Evolutionary conservation across 208 protist species (phyloP).

Genomic region (Leishmania mexicana): DNA sequence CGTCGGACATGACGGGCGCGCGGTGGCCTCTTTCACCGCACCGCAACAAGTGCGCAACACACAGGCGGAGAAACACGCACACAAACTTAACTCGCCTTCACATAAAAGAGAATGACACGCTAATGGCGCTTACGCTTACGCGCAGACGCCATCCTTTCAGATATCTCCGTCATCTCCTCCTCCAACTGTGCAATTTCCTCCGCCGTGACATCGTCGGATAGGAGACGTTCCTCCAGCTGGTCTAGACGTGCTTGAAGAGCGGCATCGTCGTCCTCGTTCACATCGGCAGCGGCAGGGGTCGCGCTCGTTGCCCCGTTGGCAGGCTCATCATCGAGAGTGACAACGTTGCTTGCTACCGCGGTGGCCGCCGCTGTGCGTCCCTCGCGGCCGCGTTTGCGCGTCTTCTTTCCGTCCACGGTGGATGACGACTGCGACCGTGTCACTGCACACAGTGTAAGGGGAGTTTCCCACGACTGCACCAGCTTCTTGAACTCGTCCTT

Average conservation of each 20-base stretch:
- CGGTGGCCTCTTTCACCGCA: neutral
- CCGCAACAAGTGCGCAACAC: neutral
- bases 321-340: neutral
- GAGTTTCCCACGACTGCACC: conserved; percentile 32
- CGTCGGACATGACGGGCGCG: neutral
- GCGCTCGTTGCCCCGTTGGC: neutral
- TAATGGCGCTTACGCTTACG: conserved; percentile 24
- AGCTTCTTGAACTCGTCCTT: conserved; percentile 54
- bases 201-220: conserved; percentile 67
- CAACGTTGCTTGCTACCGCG: conserved; percentile 7
- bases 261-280: conserved; percentile 27
- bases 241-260: conserved; percentile 55
- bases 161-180: conserved; percentile 79
- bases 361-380: conserved; percentile 41
- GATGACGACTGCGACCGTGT: neutral
- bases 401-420: conserved; percentile 43
- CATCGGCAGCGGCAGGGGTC: neutral
- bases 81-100: neutral
- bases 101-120: neutral
- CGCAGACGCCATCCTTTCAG: conserved; percentile 33
- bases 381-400: conserved; percentile 79
- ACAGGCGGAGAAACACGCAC: neutral
- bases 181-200: conserved; percentile 77
- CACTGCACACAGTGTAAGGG: neutral
- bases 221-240: conserved; percentile 68